Evolutionary conservation across 495 filamentous ascomycete genomes (phyloP).

Genomic region (Hypoxylon lienhwacheense): DNA sequence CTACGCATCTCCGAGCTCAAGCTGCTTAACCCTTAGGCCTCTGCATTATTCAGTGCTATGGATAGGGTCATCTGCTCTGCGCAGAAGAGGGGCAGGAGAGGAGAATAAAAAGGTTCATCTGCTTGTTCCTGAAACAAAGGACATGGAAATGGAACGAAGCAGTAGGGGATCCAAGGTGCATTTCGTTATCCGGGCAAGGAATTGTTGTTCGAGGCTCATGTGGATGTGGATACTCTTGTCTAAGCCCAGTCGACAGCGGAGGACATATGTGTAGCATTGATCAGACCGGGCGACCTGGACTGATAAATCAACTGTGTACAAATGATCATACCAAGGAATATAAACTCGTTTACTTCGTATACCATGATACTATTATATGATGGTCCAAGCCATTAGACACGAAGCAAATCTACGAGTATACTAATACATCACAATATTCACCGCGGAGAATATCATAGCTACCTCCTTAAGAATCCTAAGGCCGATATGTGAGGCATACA

Average conservation of each 20-base stretch:
- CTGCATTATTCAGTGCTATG: not conserved
- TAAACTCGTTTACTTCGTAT: no score
- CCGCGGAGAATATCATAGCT: not conserved
- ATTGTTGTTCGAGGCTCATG: not conserved
- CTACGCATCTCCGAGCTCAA: constrained; percentile 79
- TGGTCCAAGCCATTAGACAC: no score
- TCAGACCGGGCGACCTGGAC: no score
- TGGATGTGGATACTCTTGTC: not conserved
- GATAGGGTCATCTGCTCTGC: not conserved
- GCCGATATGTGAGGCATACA: not conserved
- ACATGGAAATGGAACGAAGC: not conserved
- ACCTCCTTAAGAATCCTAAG: not conserved
- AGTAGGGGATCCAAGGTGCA: not conserved
- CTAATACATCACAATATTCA: not conserved
- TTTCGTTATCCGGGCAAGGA: not conserved
- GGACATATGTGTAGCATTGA: not conserved
- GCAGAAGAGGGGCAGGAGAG: not conserved
- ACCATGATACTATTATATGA: no score
- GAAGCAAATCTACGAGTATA: no score
- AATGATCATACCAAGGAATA: no score
- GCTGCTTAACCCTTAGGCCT: constrained; percentile 62
- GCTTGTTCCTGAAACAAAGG: not conserved
- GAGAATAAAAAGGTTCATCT: no score
- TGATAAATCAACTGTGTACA: no score
- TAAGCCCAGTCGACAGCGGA: not conserved